Percentiles rank a stretch among this genome's conserved stretches.
Conservation (phyloP, 2,329 filamentous ascomycete genomes). For the Chaetothyriales sp. region DNA sequence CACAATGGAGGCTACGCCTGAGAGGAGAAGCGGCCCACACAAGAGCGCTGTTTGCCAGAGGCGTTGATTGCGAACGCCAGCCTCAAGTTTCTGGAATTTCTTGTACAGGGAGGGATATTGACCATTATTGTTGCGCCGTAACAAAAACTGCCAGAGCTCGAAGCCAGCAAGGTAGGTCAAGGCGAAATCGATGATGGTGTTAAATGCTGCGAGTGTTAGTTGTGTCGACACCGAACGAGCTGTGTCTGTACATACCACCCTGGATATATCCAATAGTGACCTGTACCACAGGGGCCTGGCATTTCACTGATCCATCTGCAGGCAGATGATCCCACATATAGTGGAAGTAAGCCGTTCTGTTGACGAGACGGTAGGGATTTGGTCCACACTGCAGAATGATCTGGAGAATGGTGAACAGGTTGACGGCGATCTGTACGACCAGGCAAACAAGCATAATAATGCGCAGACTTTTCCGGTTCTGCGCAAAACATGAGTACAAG, state of each 20-base stretch:
- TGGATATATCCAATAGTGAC: constrained; percentile 25
- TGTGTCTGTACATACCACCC: constrained; percentile 16
- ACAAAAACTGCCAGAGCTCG: constrained; percentile 24
- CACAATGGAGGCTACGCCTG: constrained; percentile 23
- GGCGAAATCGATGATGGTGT: constrained; percentile 23
- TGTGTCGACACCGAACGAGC: background rate
- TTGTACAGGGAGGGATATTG: constrained; percentile 18
- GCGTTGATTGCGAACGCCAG: constrained; percentile 20
- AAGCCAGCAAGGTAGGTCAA: constrained; percentile 21
- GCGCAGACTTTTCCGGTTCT: constrained; percentile 20
- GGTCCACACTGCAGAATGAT: constrained; percentile 25
- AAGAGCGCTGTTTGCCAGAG: constrained; percentile 24
- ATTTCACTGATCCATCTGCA: constrained; percentile 22
- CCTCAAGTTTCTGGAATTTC: constrained; percentile 20
- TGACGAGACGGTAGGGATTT: constrained; percentile 18
- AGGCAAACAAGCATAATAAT: constrained; percentile 21
- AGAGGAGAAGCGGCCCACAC: constrained; percentile 23
- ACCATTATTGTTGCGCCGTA: constrained; percentile 18
- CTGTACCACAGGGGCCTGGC: constrained; percentile 22
- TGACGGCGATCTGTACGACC: constrained; percentile 21
- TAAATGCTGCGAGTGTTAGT: constrained; percentile 18
- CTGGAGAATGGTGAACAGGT: constrained; percentile 23
- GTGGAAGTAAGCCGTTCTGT: constrained; percentile 23
- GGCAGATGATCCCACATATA: constrained; percentile 27
- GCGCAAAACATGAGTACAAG: constrained; percentile 22